These are phyloP conservation scores for Polygonum maritimum DNA, from an alignment of 148 eudicot genomes.

Conservation along the genomic window DNA sequence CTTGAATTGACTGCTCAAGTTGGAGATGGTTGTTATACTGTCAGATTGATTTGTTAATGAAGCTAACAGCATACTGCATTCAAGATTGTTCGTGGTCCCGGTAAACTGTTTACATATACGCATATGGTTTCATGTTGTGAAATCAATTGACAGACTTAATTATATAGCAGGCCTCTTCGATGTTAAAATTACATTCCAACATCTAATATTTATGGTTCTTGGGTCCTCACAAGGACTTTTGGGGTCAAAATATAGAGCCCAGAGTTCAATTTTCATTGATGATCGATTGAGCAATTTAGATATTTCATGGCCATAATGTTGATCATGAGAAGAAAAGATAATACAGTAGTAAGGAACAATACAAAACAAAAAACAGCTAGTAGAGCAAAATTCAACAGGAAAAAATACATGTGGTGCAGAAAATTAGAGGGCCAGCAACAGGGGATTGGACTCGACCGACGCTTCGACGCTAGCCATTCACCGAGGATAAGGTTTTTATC, in stretches of 20 bases:
- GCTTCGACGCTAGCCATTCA: background rate
- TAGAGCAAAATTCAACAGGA: background rate
- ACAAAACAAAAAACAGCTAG: background rate
- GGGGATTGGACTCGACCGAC: background rate
- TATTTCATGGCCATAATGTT: background rate
- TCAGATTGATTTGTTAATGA: background rate
- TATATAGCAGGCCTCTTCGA: too few relatives aligned
- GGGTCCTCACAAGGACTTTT: too few relatives aligned
- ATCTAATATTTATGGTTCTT: too few relatives aligned
- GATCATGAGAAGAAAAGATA: background rate
- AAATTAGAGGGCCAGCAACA: background rate
- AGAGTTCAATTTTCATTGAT: too few relatives aligned
- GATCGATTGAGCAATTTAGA: background rate
- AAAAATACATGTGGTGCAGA: background rate
- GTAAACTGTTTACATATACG: too few relatives aligned
- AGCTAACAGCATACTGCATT: background rate
- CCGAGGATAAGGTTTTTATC: slow-evolving; percentile 12
- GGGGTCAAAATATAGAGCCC: too few relatives aligned
- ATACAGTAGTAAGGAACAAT: background rate
- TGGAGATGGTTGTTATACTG: background rate
- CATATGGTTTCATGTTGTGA: too few relatives aligned
- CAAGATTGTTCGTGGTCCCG: too few relatives aligned
- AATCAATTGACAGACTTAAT: too few relatives aligned
- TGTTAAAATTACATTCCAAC: too few relatives aligned
- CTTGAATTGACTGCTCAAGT: background rate